Evolutionary conservation across 495 filamentous ascomycete species (phyloP), one percentile per base, ranked within the genome.

Genomic region (Elaphomyces granulatus): DNA sequence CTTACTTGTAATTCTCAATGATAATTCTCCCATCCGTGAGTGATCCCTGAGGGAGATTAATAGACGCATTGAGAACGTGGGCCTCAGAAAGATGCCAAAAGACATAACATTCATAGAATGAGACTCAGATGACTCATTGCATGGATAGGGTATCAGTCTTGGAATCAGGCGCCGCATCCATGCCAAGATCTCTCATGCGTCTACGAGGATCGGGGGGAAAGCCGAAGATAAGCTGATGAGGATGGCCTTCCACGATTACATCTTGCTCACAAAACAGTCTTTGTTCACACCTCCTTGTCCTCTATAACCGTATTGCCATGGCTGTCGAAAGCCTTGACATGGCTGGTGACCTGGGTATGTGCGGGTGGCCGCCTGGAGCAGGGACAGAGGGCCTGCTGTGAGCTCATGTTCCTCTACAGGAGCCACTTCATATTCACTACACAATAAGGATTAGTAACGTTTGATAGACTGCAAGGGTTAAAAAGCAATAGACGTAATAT

Each of bases 211-310:
- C n/a, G n/a, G n/a, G n/a, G n/a, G n/a, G n/a, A n/a, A n/a, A n/a
- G n/a, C n/a, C n/a, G n/a, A 96, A 96, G 80, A 86, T 94, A 50
- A 41, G 43, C 8, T n/a, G 20, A 21, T 19, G 14, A 41, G 36
- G 20, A 30, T 9, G 3, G 20, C 20, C 16, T 2, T 8, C 19
- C 20, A 40, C 19, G 68, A 81, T 43, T 57, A 94, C 90, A 98
- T 86, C 70, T 98, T 98, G 71, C 84, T 93, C 51, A 96, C 87
- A 62, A 95, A 98, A 20, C 92, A 71, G 61, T 98, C 90, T 74
- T 95, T 95, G 64, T 98, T 96, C 28, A 94, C 82, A 21, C 96
- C 69, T 98, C 90, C 70, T 96, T 98, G 26, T 92, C 92, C 73
- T 94, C 87, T 23, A 93, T 64, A n/a, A 94, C 82, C 87, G 93